Base-by-base conservation (phyloP, 345 rosid species). In the Jatropha curcas region DNA sequence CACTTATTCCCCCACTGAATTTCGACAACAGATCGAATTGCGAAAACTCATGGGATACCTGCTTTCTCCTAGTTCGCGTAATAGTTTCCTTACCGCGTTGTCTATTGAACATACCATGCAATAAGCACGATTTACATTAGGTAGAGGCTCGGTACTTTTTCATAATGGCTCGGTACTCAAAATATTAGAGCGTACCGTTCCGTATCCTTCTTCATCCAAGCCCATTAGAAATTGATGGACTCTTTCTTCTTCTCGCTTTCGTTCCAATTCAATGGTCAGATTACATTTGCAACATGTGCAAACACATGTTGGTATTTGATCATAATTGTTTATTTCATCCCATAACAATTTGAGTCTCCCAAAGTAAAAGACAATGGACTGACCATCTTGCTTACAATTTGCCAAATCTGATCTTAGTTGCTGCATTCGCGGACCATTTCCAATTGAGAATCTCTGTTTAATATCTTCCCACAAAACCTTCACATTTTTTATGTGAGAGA, bases 161-260 rank as follows among this genome's bases (percentile, higher is more conserved):
- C n/a, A n/a, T n/a, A n/a, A n/a, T n/a, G n/a, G n/a, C 1, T 37
- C 39, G 2, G 39, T 61, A 8, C 65, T 61, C 65, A 61, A 33
- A 2, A 61, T 61, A 61, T 61, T 61, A 1, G 65, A 64, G 11
- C 48, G 4, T 3, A 45, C 50, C 4, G 4, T 45, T 45, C 50
- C 19, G 1, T 45, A 45, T 3, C 50, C 50, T 39, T 14, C 25
- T 16, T 64, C 68, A n/a, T 64, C 50, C 13, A 64, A 25, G 3
- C 68, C 68, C 68, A 64, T 64, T 13, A 68, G 9, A 19, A 68
- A 68, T 17, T 68, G 48, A 37, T 68, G 46, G 8, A 53, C 25
- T 39, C 30, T 50, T n/a, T 68, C 43, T 68, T 68, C 60, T n/a
- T 68, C 71, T 13, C 46, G 43, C 31, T 68, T 53, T 20, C 27